Percentiles rank a stretch among this genome's conserved stretches.
These are phyloP conservation scores for Panus rudis DNA, from an alignment of 768 basidiomycete genomes.

Conservation along the genomic window DNA sequence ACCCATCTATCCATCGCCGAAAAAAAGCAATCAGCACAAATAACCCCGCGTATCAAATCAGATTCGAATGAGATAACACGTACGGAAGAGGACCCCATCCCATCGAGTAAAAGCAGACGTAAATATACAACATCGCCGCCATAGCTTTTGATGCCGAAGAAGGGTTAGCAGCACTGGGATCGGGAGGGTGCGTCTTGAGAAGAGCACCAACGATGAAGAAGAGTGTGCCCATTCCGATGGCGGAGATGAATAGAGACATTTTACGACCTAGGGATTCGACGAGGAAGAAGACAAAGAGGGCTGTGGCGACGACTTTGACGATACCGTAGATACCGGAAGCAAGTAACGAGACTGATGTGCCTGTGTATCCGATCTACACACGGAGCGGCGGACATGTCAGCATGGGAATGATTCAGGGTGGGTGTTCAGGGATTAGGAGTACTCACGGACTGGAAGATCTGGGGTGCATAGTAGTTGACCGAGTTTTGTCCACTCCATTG, in stretches of 20 bases:
- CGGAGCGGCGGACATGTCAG: slow-evolving; percentile 3
- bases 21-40: too few relatives aligned
- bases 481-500: slow-evolving; percentile 85
- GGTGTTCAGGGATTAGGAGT: not conserved
- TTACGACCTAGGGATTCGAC: slow-evolving; percentile 67
- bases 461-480: slow-evolving; percentile 68
- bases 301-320: slow-evolving; percentile 61
- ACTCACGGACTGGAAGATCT: slow-evolving; percentile 60
- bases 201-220: slow-evolving; percentile 85
- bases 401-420: not conserved
- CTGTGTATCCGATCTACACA: slow-evolving; percentile 57
- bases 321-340: slow-evolving; percentile 68
- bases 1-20: slow-evolving; percentile 25
- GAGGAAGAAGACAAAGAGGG: slow-evolving; percentile 58
- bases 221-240: slow-evolving; percentile 68
- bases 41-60: not conserved
- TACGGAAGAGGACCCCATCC: slow-evolving; percentile 72
- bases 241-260: slow-evolving; percentile 63
- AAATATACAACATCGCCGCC: slow-evolving; percentile 84
- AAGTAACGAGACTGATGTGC: slow-evolving; percentile 51
- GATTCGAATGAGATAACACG: slow-evolving; percentile 40
- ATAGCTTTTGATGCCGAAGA: slow-evolving; percentile 62
- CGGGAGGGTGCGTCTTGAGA: slow-evolving; percentile 70
- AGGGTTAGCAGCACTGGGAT: slow-evolving; percentile 27
- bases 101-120: slow-evolving; percentile 84